These are phyloP conservation scores for Flagelloscypha sp. DNA, from an alignment of 768 basidiomycete species.

Conservation along the genomic window DNA sequence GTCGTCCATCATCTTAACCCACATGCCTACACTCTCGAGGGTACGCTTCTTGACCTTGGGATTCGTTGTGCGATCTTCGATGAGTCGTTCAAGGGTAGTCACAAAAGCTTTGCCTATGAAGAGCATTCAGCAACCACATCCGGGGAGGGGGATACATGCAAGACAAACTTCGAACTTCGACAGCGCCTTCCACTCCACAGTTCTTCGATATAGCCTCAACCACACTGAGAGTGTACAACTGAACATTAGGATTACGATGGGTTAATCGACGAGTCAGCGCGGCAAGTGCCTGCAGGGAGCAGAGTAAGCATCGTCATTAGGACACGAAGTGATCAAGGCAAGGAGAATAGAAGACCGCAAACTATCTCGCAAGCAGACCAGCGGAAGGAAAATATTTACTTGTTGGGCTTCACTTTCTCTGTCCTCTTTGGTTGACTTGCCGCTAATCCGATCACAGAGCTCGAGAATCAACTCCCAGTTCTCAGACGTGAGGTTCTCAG, in stretches of 20 bases:
- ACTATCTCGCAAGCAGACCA: slow-evolving; percentile 3
- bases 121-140: too few species aligned
- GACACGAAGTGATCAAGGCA: too few species aligned
- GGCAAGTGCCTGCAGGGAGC: slow-evolving; percentile 67
- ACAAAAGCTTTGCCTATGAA: too few species aligned
- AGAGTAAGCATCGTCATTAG: slow-evolving; percentile 4
- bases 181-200: slow-evolving; percentile 68
- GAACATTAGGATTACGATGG: slow-evolving; percentile 94
- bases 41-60: too few species aligned
- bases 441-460: too few species aligned
- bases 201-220: slow-evolving; percentile 90
- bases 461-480: slow-evolving; percentile 95
- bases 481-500: slow-evolving; percentile 90
- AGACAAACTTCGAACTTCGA: neutral
- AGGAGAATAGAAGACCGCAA: too few species aligned
- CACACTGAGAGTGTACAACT: slow-evolving; percentile 85
- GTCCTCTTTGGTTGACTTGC: too few species aligned
- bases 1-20: too few species aligned
- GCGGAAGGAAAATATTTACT: slow-evolving; percentile 47
- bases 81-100: too few species aligned
- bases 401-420: slow-evolving; percentile 83
- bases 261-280: slow-evolving; percentile 83
- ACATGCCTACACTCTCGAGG: too few species aligned
- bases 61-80: too few species aligned
- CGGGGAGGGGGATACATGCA: slow-evolving; percentile 2